Evolutionary conservation across 148 eudicot genomes (phyloP).

Genomic region (Rhododendron ferrugineum): DNA sequence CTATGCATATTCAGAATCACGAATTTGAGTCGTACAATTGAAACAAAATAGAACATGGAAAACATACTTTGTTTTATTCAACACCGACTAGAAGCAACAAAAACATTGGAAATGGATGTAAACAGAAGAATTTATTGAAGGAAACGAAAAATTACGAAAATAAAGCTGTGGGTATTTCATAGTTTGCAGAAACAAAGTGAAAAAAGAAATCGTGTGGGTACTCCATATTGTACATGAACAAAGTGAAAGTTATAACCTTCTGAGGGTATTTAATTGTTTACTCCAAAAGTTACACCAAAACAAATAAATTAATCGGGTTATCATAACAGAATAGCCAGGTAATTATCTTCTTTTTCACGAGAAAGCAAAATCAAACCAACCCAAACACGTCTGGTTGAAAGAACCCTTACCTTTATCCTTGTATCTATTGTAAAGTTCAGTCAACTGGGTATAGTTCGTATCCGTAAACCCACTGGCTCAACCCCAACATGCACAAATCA

Average conservation of each 20-base stretch:
- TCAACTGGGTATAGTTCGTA: constrained; percentile 70
- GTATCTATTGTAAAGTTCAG: constrained; percentile 57
- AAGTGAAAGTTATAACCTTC: background rate
- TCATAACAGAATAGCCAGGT: background rate
- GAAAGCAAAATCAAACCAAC: background rate
- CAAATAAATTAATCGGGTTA: background rate
- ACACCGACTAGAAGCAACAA: background rate
- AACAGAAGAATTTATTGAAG: background rate
- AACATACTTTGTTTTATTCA: background rate
- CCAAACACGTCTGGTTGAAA: background rate
- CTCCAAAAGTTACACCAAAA: background rate
- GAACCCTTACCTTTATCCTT: constrained; percentile 56
- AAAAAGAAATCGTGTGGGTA: background rate
- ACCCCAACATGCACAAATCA: constrained; percentile 5
- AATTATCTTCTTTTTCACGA: background rate
- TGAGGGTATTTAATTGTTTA: background rate
- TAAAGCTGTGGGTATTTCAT: background rate
- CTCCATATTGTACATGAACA: background rate
- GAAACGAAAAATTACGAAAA: background rate
- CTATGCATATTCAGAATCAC: background rate
- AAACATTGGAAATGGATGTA: background rate
- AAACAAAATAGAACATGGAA: background rate
- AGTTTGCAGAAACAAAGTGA: background rate
- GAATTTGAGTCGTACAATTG: background rate
- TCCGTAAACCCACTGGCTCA: constrained; percentile 66